Evolutionary conservation across 345 rosid species (phyloP).

Genomic region (Microthlaspi erraticum): DNA sequence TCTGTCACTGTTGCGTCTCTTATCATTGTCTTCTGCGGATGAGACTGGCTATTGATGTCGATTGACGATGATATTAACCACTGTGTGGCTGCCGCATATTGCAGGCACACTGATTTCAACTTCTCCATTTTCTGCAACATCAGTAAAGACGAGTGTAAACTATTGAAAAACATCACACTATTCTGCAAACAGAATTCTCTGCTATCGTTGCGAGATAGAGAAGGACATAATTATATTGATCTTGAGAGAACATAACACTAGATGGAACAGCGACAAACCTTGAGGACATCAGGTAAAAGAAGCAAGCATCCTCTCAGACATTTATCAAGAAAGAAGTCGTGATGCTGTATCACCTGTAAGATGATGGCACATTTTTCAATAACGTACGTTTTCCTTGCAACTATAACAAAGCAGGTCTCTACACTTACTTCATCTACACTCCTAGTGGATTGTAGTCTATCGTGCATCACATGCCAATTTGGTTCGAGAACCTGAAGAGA

Average conservation of each 20-base stretch:
- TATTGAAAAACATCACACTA: slow-evolving; percentile 7
- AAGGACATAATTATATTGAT: slow-evolving; percentile 3
- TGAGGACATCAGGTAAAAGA: slow-evolving; percentile 86
- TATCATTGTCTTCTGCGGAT: slow-evolving; percentile 50
- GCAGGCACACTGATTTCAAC: slow-evolving; percentile 82
- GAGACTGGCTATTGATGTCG: slow-evolving; percentile 59
- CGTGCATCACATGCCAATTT: slow-evolving; percentile 92
- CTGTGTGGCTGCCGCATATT: slow-evolving; percentile 91
- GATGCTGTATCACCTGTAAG: slow-evolving; percentile 83
- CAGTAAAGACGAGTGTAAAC: slow-evolving; percentile 4
- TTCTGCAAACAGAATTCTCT: not conserved
- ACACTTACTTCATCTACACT: slow-evolving; percentile 84
- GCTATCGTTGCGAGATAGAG: not conserved
- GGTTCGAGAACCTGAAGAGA: slow-evolving; percentile 90
- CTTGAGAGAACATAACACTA: slow-evolving; percentile 1
- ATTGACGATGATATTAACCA: slow-evolving; percentile 92
- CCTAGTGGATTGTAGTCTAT: slow-evolving; percentile 72
- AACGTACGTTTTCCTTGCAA: not conserved
- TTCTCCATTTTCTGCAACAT: slow-evolving; percentile 87
- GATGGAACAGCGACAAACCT: slow-evolving; percentile 57
- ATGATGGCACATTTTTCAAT: slow-evolving; percentile 32
- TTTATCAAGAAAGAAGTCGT: slow-evolving; percentile 89
- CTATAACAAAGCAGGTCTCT: slow-evolving; percentile 13
- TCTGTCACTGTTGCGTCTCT: slow-evolving; percentile 64
- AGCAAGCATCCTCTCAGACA: slow-evolving; percentile 96